phyloP scores from a whole-genome alignment of 305 asterid species.

The Solanum chacoense region DNA sequence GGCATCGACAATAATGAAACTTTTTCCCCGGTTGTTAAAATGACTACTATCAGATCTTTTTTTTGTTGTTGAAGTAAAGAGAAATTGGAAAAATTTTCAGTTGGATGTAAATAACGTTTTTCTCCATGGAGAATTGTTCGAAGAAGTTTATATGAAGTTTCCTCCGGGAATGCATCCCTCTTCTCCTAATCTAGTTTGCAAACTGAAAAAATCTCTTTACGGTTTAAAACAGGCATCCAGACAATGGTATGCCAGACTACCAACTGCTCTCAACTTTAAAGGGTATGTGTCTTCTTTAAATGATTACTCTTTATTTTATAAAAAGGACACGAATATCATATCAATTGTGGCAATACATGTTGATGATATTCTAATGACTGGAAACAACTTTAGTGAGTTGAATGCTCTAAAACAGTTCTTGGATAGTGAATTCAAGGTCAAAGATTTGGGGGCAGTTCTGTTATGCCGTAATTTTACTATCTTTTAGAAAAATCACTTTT shows the following conservation, averaged over 20 bases:
- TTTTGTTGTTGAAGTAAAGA: no score
- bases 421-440: neutral
- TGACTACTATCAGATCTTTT: neutral
- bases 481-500: no score
- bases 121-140: neutral
- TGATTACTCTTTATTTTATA: neutral
- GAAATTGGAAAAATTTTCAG: accelerated
- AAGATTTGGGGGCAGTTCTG: neutral
- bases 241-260: neutral
- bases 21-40: neutral
- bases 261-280: neutral
- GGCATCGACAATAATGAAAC: neutral
- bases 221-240: neutral
- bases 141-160: neutral
- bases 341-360: neutral
- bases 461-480: no score
- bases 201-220: no score
- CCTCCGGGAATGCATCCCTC: neutral
- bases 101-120: neutral
- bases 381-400: neutral
- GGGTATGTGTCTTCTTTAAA: neutral
- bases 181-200: neutral
- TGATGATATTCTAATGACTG: neutral
- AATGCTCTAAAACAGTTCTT: no score
- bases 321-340: neutral